phyloP scores from a whole-genome alignment of 148 eudicot species.

The Heliosperma pusillum region DNA sequence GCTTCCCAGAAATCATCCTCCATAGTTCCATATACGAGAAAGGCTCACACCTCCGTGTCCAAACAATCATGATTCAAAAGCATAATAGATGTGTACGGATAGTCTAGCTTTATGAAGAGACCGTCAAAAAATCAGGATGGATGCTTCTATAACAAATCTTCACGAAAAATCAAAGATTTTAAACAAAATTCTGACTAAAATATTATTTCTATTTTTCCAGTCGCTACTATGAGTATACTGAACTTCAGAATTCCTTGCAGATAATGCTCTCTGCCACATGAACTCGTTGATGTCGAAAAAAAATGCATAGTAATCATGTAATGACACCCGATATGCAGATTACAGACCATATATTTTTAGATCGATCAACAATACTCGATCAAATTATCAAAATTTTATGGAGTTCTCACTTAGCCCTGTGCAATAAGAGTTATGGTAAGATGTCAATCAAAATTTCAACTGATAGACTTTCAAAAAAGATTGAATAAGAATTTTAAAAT shows the following conservation, averaged over 20 bases:
- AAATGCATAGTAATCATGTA: background rate
- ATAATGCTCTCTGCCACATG: too few relatives aligned
- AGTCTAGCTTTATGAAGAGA: too few relatives aligned
- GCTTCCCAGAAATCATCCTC: background rate
- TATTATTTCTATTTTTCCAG: background rate
- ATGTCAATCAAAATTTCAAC: too few relatives aligned
- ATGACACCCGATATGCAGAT: background rate
- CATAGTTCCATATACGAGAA: background rate
- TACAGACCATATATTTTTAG: background rate
- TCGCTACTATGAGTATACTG: background rate
- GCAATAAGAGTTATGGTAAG: too few relatives aligned
- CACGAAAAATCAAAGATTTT: background rate
- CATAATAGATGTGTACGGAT: too few relatives aligned
- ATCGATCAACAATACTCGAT: background rate
- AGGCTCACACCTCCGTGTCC: background rate
- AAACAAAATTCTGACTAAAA: background rate
- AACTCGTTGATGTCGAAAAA: background rate
- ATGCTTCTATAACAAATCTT: background rate
- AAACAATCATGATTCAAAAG: too few relatives aligned
- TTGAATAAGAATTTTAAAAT: too few relatives aligned
- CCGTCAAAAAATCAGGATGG: background rate
- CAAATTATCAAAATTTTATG: background rate
- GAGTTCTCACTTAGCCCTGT: too few relatives aligned
- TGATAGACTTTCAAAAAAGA: too few relatives aligned
- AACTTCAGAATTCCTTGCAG: too few relatives aligned